Evolutionary conservation across 2,329 filamentous ascomycete species (phyloP), one percentile per base, ranked within the genome.

Genomic region (Scedosporium aurantiacum): DNA sequence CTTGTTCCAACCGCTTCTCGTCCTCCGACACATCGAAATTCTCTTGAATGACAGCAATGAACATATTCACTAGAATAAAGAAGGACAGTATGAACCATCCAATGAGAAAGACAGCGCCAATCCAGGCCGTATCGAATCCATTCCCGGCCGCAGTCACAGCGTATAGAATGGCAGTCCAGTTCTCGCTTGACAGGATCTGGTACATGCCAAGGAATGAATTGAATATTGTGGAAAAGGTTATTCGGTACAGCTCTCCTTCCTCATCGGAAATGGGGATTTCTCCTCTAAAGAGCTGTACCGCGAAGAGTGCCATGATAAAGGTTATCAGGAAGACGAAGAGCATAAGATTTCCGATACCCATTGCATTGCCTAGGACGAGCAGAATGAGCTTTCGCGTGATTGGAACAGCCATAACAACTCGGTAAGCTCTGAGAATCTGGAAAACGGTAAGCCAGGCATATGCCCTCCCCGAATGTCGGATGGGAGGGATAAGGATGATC

Each of bases 31-130:
- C 91, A 74, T 99, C 94, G 71, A 99, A 99, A 70, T 96, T 99
- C 71, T 99, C 94, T 73, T 99, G 94, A 66, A 99, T 99, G 76
- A 99, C 94, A 79, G 94, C 94, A 89, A 99, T 97, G 79, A 99
- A 99, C 94, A 99, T 99, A 71, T 97, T 99, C 77, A 99, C 77
- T 64, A 97, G 83, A 75, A 99, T 96, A 71, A 97, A 93, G 73
- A 95, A 97, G 5, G 91, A 83, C 52, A 99, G 81, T 62, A 96
- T 94, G 73, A 96, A 97, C 94, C 94, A 99, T 66, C 92, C 82
- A 65, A 97, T 90, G 67, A 96, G 81, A 68, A 99, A 97, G 1
- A 90, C 81, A 7, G 93, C 91, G 8, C 90, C 91, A 62, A 97
- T 91, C 93, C 94, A 97, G 7, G 89, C 83, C n/a, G 90, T 95